A percentile compares a stretch with the other conserved stretches of the same genome.
Evolutionary conservation across 2,329 filamentous ascomycete species (phyloP).

Genomic region (Penicillium occitanis): DNA sequence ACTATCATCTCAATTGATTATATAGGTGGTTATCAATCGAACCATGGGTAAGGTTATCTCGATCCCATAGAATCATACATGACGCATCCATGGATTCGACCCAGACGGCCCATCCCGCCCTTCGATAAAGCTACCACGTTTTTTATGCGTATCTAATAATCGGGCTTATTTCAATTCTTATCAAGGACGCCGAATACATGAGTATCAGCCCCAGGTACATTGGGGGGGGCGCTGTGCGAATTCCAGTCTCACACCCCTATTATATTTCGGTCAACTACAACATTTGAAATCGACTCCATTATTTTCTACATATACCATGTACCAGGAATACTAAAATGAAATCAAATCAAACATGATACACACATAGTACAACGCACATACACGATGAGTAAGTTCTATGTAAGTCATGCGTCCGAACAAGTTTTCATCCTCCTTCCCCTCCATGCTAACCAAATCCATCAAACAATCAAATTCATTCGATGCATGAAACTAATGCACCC

Average conservation of each 20-base stretch:
- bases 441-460: background rate
- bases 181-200: background rate
- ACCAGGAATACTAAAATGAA: background rate
- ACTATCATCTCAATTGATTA: background rate
- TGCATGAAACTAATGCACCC: slow-evolving; percentile 1
- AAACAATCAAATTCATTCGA: background rate
- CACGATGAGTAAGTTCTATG: background rate
- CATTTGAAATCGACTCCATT: background rate
- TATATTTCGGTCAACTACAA: background rate
- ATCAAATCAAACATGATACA: background rate
- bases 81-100: background rate
- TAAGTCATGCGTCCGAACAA: background rate
- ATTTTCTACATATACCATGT: background rate
- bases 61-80: background rate
- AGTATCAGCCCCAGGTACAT: background rate
- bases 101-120: background rate
- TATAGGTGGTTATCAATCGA: background rate
- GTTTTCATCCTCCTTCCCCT: slow-evolving; percentile 1
- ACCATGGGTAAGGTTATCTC: background rate
- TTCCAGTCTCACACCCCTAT: background rate
- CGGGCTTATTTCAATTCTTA: background rate
- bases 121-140: background rate
- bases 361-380: background rate
- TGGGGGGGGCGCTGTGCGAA: background rate
- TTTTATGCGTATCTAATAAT: background rate